Base-by-base conservation (phyloP, 1,139 yeast genomes). In the Waltiozyma sp. region DNA sequence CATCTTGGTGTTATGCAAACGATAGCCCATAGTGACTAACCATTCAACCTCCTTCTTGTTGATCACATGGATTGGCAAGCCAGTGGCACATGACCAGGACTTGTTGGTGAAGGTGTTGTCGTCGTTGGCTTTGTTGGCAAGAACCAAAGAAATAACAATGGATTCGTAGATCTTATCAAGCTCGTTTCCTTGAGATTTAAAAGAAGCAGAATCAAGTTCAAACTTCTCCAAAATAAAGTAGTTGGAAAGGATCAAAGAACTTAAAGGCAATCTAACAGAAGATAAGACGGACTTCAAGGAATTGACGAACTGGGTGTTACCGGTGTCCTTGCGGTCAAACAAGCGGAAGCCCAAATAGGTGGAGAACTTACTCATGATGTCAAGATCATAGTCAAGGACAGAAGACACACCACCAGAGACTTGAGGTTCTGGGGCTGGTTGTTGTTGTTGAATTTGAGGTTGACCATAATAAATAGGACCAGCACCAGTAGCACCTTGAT, bases 21-120 rank as follows among this genome's bases (percentile, higher is more conserved):
- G 63, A 67, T 68, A 65, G 23, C 63, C 55, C 38, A 65, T 54
- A 19, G 53, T 42, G 2, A 48, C 44, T 35, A 91, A 71, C 96
- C 97, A 91, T 41, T 67, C 69, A 46, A 74, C 73, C 66, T 91
- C 98, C 50, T 76, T 68, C 21, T 62, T 58, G 55, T 89, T 87
- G 48, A 91, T 69, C 36, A 71, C 65, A 3, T 56, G 56, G 43
- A 86, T 70, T 15, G 75, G 66, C 49, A 91, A 72, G 23, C 95
- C 95, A 14, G 96, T 85, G 19, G 96, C 97, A 45, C 88, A 91
- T 40, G 88, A 75, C 98, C 98, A 91, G 10, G 96, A 87, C 58
- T 80, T 80, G 65, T 89, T 91, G 48, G 95, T 88, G 58, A 91
- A 91, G 23, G 97, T 91, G 64, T 89, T 88, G 66, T 91, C 98